Evolutionary conservation across 2,329 filamentous ascomycete species (phyloP).

Genomic region (Paraphoma chrysanthemicola): DNA sequence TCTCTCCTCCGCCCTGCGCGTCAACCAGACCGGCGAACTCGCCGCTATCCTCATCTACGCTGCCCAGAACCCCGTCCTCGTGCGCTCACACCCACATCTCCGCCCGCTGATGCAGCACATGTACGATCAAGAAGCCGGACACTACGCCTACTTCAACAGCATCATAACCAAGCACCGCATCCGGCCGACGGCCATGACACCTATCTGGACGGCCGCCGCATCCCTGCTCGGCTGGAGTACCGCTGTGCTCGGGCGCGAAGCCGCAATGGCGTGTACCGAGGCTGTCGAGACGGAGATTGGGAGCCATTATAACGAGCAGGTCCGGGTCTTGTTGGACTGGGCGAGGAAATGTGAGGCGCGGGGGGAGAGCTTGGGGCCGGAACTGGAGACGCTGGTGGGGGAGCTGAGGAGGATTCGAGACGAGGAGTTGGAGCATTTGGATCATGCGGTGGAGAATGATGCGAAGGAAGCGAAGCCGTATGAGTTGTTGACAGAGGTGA

Average conservation of each 20-base stretch:
- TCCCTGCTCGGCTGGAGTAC: slow-evolving; percentile 88
- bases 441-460: slow-evolving; percentile 93
- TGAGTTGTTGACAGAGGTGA: slow-evolving; percentile 84
- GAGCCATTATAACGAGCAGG: slow-evolving; percentile 92
- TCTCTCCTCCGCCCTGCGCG: slow-evolving; percentile 68
- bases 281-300: slow-evolving; percentile 99
- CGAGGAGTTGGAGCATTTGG: slow-evolving; percentile 95
- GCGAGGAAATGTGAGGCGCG: slow-evolving; percentile 74
- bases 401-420: slow-evolving; percentile 86
- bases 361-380: slow-evolving; percentile 81
- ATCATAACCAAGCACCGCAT: slow-evolving; percentile 86
- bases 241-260: slow-evolving; percentile 85
- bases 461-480: slow-evolving; percentile 89
- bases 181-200: slow-evolving; percentile 90
- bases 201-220: slow-evolving; percentile 83
- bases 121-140: slow-evolving; percentile 93
- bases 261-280: slow-evolving; percentile 98
- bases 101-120: slow-evolving; percentile 94
- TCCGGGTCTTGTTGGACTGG: slow-evolving; percentile 82
- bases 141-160: slow-evolving; percentile 84
- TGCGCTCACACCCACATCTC: slow-evolving; percentile 82
- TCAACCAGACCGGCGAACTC: slow-evolving; percentile 98
- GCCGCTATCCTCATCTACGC: slow-evolving; percentile 94
- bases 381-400: slow-evolving; percentile 74
- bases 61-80: slow-evolving; percentile 82